phyloP scores from a whole-genome alignment of 208 protist species.

The Crithidia expoeki region DNA sequence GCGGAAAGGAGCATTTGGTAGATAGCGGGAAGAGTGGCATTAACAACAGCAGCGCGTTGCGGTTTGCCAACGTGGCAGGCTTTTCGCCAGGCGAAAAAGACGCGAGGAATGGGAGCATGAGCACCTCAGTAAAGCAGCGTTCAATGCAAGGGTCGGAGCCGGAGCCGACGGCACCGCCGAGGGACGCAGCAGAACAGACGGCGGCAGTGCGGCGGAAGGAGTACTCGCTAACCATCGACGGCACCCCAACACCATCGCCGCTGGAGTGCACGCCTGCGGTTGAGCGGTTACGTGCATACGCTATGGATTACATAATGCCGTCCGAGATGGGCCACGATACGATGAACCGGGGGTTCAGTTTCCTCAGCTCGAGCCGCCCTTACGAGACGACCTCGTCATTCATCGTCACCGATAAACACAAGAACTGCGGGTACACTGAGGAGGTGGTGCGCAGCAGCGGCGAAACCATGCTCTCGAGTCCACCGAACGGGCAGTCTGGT shows the following conservation, averaged over 20 bases:
- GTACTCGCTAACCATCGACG: slow-evolving; percentile 17
- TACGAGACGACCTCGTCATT: slow-evolving; percentile 12
- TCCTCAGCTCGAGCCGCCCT: slow-evolving; percentile 1
- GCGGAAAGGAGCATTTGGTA: background rate
- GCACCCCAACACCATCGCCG: slow-evolving; percentile 3
- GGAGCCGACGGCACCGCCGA: background rate
- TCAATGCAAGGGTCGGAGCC: background rate
- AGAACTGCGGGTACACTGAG: background rate
- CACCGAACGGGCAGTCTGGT: background rate
- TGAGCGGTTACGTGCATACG: background rate
- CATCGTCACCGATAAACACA: background rate
- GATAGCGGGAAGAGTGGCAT: background rate
- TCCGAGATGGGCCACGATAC: slow-evolving; percentile 4
- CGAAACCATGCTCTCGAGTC: slow-evolving; percentile 9
- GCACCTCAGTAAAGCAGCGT: slow-evolving; percentile 17
- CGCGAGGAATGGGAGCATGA: background rate
- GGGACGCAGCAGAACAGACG: background rate
- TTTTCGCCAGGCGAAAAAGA: background rate
- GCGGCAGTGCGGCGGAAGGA: background rate
- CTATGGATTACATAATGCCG: slow-evolving; percentile 12
- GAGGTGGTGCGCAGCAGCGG: slow-evolving; percentile 1
- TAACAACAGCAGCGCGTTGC: background rate
- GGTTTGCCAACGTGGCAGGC: background rate
- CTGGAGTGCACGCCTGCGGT: background rate
- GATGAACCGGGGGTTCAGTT: background rate